Evolutionary conservation across 805 yeast species (phyloP), one percentile per base, ranked within the genome.

Genomic region (Candida coleopterorum): DNA sequence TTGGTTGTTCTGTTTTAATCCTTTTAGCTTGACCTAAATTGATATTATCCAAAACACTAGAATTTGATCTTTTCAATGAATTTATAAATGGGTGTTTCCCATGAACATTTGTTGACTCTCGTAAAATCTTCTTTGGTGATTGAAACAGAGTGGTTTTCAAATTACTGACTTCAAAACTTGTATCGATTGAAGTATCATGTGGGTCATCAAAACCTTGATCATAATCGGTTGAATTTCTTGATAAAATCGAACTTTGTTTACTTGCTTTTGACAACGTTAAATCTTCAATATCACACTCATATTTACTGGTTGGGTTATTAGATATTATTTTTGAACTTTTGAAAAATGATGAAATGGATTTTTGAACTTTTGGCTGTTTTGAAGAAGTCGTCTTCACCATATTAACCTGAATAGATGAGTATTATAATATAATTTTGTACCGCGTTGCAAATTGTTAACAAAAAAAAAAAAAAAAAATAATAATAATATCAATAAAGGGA

Each of bases 121-220:
- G 15, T n/a, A 29, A 2, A 8, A 25, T 15, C 14, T 27, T 31
- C 8, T 5, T 9, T 7, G 12, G 3, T 28, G 30, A 16, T 33
- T 33, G 18, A 20, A 33, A 21, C 6, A n/a, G 12, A 2, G 68
- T 67, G 37, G 56, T 63, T 34, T 57, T 46, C 47, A 64, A 64
- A 47, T 65, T 66, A 22, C 49, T 55, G 12, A 63, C 45, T 38
- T 63, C 70, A 0, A 64, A 58, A 29, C 41, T 50, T 4, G 67
- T 58, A n/a, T 49, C 64, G 35, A 58, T 54, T 1, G 71, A 63
- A 6, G 64, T 62, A 32, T 62, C 68, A 20, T 58, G 53, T 9
- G 48, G n/a, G 8, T 58, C 64, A 18, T 59, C 62, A 38, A 59
- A 59, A 4, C 52, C 60, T 41, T 46, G 48, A 16, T 32, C 34